Conservation (phyloP, 345 rosid species). For the Rhodamnia argentea region DNA sequence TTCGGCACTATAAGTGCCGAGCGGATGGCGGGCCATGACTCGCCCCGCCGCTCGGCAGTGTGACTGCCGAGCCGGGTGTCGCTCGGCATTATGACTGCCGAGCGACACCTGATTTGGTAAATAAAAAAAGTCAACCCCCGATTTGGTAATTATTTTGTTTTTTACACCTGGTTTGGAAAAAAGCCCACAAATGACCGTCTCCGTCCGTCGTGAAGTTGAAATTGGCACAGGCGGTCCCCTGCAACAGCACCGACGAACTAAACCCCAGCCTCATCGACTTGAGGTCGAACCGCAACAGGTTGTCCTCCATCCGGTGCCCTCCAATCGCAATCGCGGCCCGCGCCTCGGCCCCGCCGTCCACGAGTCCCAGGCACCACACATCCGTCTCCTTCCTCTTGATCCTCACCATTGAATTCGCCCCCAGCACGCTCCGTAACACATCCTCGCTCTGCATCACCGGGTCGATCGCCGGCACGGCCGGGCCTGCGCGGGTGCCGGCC, state of each 20-base stretch:
- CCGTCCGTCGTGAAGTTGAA: not conserved
- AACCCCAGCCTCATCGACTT: constrained; percentile 20
- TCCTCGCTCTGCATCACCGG: constrained; percentile 7
- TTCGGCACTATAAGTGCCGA: too few relatives aligned
- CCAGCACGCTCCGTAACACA: constrained; percentile 10
- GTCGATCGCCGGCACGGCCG: constrained; percentile 14
- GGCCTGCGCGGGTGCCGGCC: not conserved
- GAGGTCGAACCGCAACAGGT: constrained; percentile 21
- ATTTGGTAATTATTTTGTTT: too few relatives aligned
- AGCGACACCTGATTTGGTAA: too few relatives aligned
- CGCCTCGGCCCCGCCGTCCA: constrained; percentile 16
- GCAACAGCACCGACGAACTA: constrained; percentile 2
- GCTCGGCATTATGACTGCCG: too few relatives aligned
- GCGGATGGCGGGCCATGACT: too few relatives aligned
- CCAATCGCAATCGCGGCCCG: constrained; percentile 17
- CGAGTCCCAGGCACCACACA: constrained; percentile 16
- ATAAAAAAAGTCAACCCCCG: too few relatives aligned
- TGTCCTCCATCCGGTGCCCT: constrained; percentile 23
- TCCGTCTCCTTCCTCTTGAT: constrained; percentile 1
- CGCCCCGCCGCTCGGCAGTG: too few relatives aligned
- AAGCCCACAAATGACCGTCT: not conserved
- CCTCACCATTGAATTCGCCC: constrained; percentile 15
- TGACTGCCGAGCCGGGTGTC: too few relatives aligned
- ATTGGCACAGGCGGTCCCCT: not conserved
- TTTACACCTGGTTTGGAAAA: too few relatives aligned